Evolutionary conservation across 768 basidiomycete genomes (phyloP).

Genomic region (Amanita molliuscula): DNA sequence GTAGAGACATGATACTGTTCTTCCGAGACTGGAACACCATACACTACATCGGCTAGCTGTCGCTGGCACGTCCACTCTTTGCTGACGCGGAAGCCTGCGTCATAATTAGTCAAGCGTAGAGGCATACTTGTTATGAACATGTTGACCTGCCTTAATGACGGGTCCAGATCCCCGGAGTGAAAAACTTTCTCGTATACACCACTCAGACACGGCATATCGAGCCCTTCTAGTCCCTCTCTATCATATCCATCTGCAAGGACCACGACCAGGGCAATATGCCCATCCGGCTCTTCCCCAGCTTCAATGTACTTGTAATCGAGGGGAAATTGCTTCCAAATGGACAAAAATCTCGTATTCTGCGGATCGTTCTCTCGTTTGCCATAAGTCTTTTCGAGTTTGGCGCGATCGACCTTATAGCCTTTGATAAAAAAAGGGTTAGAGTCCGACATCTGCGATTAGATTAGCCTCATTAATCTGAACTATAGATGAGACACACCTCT

Average conservation of each 20-base stretch:
- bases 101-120: constrained; percentile 1
- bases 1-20: constrained; percentile 1
- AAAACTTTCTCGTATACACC: constrained; percentile 1
- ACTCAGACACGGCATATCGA: constrained; percentile 5
- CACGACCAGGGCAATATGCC: constrained; percentile 6
- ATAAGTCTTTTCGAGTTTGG: background rate
- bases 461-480: background rate
- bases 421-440: background rate
- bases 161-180: constrained; percentile 3
- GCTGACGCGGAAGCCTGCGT: constrained; percentile 1
- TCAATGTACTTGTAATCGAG: constrained; percentile 2
- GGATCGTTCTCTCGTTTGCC: constrained; percentile 3
- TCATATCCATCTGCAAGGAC: constrained; percentile 7
- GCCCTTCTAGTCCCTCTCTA: constrained; percentile 5
- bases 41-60: too few species aligned
- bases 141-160: constrained; percentile 1
- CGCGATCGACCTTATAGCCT: constrained; percentile 2
- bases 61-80: background rate
- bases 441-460: constrained; percentile 2
- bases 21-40: too few species aligned
- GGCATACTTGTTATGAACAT: background rate
- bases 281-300: constrained; percentile 6
- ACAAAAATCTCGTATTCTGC: background rate
- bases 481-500: background rate
- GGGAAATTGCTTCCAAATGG: constrained; percentile 2